Conservation (phyloP, 2,329 filamentous ascomycete genomes). For the Penicillium decumbens region DNA sequence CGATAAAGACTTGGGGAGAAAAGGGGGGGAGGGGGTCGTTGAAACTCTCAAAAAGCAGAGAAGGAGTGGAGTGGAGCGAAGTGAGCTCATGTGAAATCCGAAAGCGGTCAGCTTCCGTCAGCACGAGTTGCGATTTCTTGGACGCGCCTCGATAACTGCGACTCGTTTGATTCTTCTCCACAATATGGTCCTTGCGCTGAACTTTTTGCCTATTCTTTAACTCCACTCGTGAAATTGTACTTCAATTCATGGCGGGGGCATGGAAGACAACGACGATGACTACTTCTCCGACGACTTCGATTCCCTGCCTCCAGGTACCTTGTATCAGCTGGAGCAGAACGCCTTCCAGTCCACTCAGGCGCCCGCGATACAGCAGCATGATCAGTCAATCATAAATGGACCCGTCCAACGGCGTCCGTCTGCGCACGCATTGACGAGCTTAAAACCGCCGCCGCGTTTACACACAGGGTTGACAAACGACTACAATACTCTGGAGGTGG, state of each 20-base stretch:
- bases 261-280: constrained; percentile 45
- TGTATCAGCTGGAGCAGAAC: constrained; percentile 44
- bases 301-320: constrained; percentile 40
- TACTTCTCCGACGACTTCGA: constrained; percentile 48
- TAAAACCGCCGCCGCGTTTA: constrained; percentile 28
- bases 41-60: constrained; percentile 10
- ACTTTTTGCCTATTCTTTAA: not conserved
- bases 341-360: constrained; percentile 44
- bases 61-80: constrained; percentile 22
- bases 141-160: not conserved
- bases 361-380: constrained; percentile 21
- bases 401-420: constrained; percentile 8
- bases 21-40: not conserved
- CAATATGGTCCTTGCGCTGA: not conserved
- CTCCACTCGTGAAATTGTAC: not conserved
- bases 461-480: constrained; percentile 38
- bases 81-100: constrained; percentile 30
- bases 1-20: not conserved
- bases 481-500: constrained; percentile 43
- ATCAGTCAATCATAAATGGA: constrained; percentile 7
- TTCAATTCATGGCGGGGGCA: constrained; percentile 41
- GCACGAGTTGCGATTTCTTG: not conserved
- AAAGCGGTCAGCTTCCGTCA: constrained; percentile 24
- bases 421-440: constrained; percentile 11
- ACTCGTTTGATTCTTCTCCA: not conserved